Evolutionary conservation across 495 filamentous ascomycete genomes (phyloP), one percentile per base, ranked within the genome.

Genomic region (Cryomyces minteri): DNA sequence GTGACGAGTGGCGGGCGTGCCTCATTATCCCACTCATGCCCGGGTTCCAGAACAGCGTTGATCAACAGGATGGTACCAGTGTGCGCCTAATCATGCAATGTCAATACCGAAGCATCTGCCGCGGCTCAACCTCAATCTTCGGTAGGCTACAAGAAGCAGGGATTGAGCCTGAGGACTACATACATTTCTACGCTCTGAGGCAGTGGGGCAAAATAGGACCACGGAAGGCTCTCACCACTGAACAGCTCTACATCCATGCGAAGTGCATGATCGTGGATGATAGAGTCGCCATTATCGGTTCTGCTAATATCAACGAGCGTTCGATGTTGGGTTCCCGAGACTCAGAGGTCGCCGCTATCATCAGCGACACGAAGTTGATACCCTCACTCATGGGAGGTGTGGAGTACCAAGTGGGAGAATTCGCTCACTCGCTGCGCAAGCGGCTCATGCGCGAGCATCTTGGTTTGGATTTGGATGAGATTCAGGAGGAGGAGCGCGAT

Each of bases 221-320:
- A 12, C 71, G 79, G 37, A 77, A 86, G 47, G 73, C 76, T 43
- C 62, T 99, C 32, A 84, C 90, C 10, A 96, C 90, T 9, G 90
- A 99, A 58, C 90, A 96, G 63, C 72, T 99, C 4, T 99, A 99
- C 53, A 96, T 99, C 40, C 90, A 99, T 52, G 90, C 90, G 40
- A 99, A 99, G 57, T 86, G 79, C 52, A 95, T 96, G 74, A 72
- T 99, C 46, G 90, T 94, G 4, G 90, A 99, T 60, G 90, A 99
- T 55, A 74, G 88, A 32, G 76, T 87, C 51, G 88, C 79, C 25
- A 80, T 99, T 45, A 99, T 99, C 54, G 90, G 90, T 12, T 95
- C 88, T 36, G 92, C 90, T 30, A 99, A 99, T 57, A 99, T 99
- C 67, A 99, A 99, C 55, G 90, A 99, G 58, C 81, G 90, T 31